Evolutionary conservation across 2,329 filamentous ascomycete genomes (phyloP).

Genomic region (Fusarium sp.): DNA sequence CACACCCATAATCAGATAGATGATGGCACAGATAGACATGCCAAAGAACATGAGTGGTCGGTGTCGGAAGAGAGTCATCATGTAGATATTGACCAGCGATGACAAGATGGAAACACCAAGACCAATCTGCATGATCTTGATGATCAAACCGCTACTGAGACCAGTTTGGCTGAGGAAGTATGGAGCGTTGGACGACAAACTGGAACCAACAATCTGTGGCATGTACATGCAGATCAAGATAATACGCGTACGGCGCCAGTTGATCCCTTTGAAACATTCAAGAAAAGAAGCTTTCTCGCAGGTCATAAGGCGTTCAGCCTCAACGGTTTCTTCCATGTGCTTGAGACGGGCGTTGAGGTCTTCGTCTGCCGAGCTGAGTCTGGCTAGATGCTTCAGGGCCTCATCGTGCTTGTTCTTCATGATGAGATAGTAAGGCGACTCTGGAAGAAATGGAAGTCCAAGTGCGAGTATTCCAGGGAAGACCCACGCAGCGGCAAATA

Average conservation of each 20-base stretch:
- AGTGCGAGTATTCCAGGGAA: constrained; percentile 15
- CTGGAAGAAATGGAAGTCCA: constrained; percentile 18
- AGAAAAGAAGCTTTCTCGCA: constrained; percentile 10
- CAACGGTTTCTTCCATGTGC: not conserved
- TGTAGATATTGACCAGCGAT: constrained; percentile 10
- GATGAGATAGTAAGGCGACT: constrained; percentile 19
- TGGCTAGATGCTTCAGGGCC: constrained; percentile 2
- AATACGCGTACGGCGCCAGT: constrained; percentile 18
- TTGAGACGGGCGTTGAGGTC: not conserved
- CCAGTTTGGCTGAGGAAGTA: constrained; percentile 10
- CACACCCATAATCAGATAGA: constrained; percentile 12
- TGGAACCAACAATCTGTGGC: constrained; percentile 9
- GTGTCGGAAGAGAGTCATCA: constrained; percentile 18
- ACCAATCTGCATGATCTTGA: constrained; percentile 11
- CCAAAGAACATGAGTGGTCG: constrained; percentile 6
- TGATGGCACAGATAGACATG: constrained; percentile 11
- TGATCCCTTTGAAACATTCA: constrained; percentile 17
- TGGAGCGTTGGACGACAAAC: constrained; percentile 8
- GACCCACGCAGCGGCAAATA: constrained; percentile 7
- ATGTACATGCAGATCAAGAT: constrained; percentile 26
- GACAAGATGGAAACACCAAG: constrained; percentile 10
- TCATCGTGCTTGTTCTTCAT: constrained; percentile 11
- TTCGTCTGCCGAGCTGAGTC: not conserved
- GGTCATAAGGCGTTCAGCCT: not conserved
- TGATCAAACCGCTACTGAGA: not conserved